Base-by-base conservation (phyloP, 495 filamentous ascomycete species). In the Mytilinidion resinicola region DNA sequence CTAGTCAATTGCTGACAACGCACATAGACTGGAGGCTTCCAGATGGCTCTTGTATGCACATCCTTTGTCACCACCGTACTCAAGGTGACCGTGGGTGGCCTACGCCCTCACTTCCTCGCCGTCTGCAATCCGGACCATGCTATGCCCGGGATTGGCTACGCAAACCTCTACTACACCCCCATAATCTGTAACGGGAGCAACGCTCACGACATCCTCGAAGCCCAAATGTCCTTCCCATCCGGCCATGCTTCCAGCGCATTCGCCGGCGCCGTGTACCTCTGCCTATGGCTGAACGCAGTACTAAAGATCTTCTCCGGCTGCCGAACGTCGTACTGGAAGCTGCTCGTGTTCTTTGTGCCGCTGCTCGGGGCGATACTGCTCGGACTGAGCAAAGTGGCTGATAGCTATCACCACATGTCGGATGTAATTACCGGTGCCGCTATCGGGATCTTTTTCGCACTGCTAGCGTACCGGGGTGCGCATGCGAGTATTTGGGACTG, bases 281-380 rank as follows among this genome's bases (percentile, higher is more conserved):
- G 73, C n/a, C 73, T 87, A 0, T 88, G 84, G 66, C 71, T 87
- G 15, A 86, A 86, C 58, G 82, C 80, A 7, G 85, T 86, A 57
- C 72, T 87, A 17, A 84, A 85, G 68, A 74, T 82, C 19, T 83
- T 81, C 59, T 60, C 38, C 7, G 21, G 49, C 20, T 19, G 19
- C 11, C 36, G 37, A 10, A 35, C 49, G 4, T 2, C 19, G 1
- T 3, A 72, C 41, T 76, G 72, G 72, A 74, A 73, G 38, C 34
- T 73, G 9, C 38, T 79, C 1, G 15, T 70, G 3, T 68, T 78
- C 4, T 14, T 75, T 7, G 34, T 60, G 5, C 77, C 77, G 7
- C 42, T 75, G 9, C 34, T 74, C 14, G 64, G 68, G 9, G 76
- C 77, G 8, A 60, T 53, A 6, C 33, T 62, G 8, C 9, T 70